Conservation (phyloP, 306 rosid species). For the Abrus pulchellus region DNA sequence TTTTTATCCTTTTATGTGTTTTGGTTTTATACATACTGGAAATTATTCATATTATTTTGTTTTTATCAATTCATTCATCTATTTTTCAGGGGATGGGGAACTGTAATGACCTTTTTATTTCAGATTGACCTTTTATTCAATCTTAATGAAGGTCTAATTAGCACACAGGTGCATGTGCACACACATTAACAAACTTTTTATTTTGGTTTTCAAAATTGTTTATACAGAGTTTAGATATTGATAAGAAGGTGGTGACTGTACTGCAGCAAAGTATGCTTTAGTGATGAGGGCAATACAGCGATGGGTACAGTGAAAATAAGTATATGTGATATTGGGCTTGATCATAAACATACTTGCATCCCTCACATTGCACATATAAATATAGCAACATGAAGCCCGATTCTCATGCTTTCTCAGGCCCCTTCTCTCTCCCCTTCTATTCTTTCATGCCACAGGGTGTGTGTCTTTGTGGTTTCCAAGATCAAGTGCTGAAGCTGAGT, state of each 20-base stretch:
- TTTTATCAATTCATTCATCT: background rate
- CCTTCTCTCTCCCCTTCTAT: background rate
- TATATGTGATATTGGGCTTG: constrained; percentile 3
- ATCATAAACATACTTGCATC: background rate
- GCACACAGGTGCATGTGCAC: background rate
- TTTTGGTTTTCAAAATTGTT: constrained; percentile 4
- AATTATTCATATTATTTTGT: constrained; percentile 16
- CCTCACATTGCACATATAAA: background rate
- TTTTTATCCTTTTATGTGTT: constrained; percentile 10
- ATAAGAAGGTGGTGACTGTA: background rate
- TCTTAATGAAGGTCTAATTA: constrained; percentile 2
- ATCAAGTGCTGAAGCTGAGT: constrained; percentile 16
- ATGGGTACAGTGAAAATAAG: background rate
- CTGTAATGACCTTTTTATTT: constrained; percentile 31
- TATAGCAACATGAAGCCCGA: background rate
- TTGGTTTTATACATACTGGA: constrained; percentile 6
- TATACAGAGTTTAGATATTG: background rate
- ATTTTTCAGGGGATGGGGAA: constrained; percentile 16
- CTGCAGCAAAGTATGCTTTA: background rate
- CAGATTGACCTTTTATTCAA: constrained; percentile 11
- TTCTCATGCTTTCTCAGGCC: background rate
- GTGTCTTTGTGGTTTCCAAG: background rate
- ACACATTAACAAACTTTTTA: background rate
- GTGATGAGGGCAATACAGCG: background rate
- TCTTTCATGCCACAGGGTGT: background rate